Conservation (phyloP, 108 stramenopile genomes). For the Aurantiochytrium sp. region DNA sequence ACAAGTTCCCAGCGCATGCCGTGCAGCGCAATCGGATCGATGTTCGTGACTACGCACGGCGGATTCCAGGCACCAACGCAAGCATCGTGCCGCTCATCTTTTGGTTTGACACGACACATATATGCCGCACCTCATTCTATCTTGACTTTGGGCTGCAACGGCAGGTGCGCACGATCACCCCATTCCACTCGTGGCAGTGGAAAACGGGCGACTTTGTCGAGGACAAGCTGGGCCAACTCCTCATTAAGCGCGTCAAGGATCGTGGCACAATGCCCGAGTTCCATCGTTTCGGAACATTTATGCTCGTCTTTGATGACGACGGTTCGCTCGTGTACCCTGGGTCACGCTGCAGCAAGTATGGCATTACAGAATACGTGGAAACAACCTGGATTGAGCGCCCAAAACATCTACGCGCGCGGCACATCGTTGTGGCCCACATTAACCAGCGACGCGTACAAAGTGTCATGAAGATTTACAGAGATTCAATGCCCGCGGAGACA, state of each 20-base stretch:
- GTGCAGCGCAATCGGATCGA: background rate
- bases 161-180: background rate
- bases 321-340: background rate
- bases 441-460: background rate
- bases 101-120: slow-evolving; percentile 6
- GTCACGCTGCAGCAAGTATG: background rate
- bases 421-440: background rate
- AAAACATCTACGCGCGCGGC: background rate
- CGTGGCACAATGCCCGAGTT: background rate
- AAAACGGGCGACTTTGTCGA: background rate
- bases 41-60: background rate
- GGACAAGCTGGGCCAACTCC: slow-evolving; percentile 1
- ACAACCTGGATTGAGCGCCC: background rate
- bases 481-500: background rate
- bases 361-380: background rate
- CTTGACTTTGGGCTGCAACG: background rate
- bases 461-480: background rate
- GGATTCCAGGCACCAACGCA: background rate
- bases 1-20: background rate
- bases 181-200: background rate
- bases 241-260: background rate
- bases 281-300: background rate
- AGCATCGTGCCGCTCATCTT: background rate
- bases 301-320: background rate
- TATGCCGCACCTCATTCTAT: background rate